A percentile compares a stretch with the other conserved stretches of the same genome.
Conservation (phyloP, 805 yeast species). For the Spathaspora gorwiae region DNA sequence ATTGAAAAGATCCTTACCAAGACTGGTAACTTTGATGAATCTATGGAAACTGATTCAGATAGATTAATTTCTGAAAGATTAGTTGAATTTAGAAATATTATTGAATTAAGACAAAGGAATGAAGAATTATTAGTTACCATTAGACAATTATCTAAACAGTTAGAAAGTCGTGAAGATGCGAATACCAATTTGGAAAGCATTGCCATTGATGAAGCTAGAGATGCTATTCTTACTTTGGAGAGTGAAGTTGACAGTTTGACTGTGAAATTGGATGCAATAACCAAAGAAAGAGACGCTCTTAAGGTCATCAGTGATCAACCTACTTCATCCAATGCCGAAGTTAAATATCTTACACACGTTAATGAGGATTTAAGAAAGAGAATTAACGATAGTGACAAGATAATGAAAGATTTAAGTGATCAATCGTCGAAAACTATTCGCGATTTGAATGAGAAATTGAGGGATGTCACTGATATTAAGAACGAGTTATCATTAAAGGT, state of each 20-base stretch:
- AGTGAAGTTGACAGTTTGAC: constrained; percentile 52
- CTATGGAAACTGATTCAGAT: constrained; percentile 62
- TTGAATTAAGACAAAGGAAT: constrained; percentile 70
- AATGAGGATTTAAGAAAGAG: constrained; percentile 29
- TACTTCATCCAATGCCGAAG: constrained; percentile 11
- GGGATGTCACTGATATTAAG: constrained; percentile 19
- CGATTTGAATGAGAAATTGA: constrained; percentile 39
- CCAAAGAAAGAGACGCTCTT: constrained; percentile 68
- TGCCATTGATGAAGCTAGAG: constrained; percentile 60
- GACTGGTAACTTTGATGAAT: constrained; percentile 24
- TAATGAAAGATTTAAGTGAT: constrained; percentile 25
- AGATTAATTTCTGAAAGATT: constrained; percentile 66
- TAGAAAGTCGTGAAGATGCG: constrained; percentile 60
- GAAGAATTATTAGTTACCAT: constrained; percentile 65
- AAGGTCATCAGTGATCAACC: constrained; percentile 20
- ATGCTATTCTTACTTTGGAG: constrained; percentile 61
- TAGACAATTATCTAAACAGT: constrained; percentile 64
- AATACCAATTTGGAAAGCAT: constrained; percentile 39
- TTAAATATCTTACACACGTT: constrained; percentile 20
- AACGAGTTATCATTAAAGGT: constrained; percentile 46
- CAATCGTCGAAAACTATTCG: constrained; percentile 43
- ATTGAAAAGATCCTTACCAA: constrained; percentile 50
- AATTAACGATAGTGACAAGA: constrained; percentile 34
- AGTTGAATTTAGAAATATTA: constrained; percentile 61
- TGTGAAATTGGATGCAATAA: constrained; percentile 47